Conservation (phyloP, 2,329 filamentous ascomycete genomes). For the Dothiorella sarmentorum region DNA sequence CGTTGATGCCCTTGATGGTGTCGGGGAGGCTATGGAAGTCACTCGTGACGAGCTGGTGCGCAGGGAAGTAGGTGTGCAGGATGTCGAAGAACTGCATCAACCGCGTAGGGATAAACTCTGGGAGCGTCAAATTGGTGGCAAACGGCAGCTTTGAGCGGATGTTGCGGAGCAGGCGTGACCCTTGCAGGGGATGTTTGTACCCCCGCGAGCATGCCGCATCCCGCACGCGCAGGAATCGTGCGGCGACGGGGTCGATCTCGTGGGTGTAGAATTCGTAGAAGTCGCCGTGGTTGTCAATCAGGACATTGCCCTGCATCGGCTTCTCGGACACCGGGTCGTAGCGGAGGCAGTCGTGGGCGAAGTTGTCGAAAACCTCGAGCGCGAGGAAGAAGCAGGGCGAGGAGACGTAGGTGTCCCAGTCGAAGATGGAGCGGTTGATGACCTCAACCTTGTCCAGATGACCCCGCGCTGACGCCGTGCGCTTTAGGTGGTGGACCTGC, state of each 20-base stretch:
- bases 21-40: conserved; percentile 89
- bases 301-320: conserved; percentile 81
- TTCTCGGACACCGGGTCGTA: conserved; percentile 80
- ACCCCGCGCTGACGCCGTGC: conserved; percentile 64
- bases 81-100: conserved; percentile 97
- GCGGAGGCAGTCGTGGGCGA: conserved; percentile 88
- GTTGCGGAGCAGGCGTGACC: conserved; percentile 54
- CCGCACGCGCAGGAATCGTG: conserved; percentile 79
- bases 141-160: conserved; percentile 66
- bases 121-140: conserved; percentile 69
- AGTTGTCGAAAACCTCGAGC: conserved; percentile 98
- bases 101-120: conserved; percentile 91
- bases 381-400: conserved; percentile 96
- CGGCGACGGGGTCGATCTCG: conserved; percentile 75
- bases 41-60: conserved; percentile 80
- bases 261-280: conserved; percentile 92
- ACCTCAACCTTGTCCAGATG: conserved; percentile 88
- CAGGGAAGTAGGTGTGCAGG: conserved; percentile 81
- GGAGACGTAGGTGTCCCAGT: conserved; percentile 85
- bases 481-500: conserved; percentile 68
- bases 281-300: conserved; percentile 81
- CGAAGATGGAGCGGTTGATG: conserved; percentile 90
- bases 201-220: conserved; percentile 63
- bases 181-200: conserved; percentile 60
- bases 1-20: conserved; percentile 78